Percentiles rank a stretch among this genome's conserved stretches.
Evolutionary conservation across 2,329 filamentous ascomycete species (phyloP).

Genomic region (Cordyceps militaris): DNA sequence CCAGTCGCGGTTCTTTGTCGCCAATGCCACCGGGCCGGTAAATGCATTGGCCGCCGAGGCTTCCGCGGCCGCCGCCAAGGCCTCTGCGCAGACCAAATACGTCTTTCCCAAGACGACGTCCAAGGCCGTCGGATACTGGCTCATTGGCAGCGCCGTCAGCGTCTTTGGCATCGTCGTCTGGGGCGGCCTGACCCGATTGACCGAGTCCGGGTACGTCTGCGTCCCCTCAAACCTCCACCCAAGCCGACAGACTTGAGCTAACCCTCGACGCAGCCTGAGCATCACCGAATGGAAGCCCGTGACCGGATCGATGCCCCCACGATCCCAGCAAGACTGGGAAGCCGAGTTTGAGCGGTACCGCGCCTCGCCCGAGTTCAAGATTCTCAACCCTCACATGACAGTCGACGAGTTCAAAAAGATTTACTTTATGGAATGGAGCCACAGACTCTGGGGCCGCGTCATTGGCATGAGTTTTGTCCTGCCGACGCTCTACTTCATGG

Average conservation of each 20-base stretch:
- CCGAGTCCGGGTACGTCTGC: conserved; percentile 80
- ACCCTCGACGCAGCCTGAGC: conserved; percentile 58
- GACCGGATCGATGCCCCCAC: conserved; percentile 81
- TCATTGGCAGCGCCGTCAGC: conserved; percentile 81
- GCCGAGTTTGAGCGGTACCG: conserved; percentile 90
- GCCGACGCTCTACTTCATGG: conserved; percentile 82
- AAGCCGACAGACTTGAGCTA: neutral
- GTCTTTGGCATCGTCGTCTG: conserved; percentile 97
- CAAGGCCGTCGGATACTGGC: conserved; percentile 82
- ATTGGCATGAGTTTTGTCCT: conserved; percentile 86
- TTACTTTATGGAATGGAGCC: conserved; percentile 99
- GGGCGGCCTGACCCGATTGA: conserved; percentile 85
- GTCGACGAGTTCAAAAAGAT: conserved; percentile 95
- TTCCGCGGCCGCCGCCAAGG: conserved; percentile 20
- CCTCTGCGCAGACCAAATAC: conserved; percentile 25
- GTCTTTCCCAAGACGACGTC: conserved; percentile 57
- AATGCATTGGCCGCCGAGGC: conserved; percentile 22
- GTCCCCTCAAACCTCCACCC: neutral
- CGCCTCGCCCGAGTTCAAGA: conserved; percentile 83
- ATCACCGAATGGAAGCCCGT: conserved; percentile 99
- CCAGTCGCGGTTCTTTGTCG: conserved; percentile 33
- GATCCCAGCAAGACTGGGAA: conserved; percentile 76
- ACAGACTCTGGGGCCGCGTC: conserved; percentile 87
- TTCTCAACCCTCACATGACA: conserved; percentile 89
- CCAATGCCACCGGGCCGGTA: conserved; percentile 25